Conservation (phyloP, 2,329 filamentous ascomycete genomes). For the Aspergillus glaucus region DNA sequence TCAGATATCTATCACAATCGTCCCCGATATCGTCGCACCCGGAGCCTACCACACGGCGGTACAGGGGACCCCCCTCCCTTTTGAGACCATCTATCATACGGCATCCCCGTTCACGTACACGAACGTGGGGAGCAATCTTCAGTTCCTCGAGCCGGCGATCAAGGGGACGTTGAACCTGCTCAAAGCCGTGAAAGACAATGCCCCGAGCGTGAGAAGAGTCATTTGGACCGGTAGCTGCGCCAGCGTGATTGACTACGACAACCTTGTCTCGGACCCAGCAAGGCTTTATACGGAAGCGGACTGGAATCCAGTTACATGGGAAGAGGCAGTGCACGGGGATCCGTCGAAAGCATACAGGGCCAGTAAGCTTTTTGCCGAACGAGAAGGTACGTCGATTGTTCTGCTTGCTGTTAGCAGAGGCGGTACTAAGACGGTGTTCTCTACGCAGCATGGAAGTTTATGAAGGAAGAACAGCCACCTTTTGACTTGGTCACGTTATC, state of each 20-base stretch:
- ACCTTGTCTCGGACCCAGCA: constrained; percentile 4
- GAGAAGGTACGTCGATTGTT: background rate
- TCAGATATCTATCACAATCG: background rate
- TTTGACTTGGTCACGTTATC: background rate
- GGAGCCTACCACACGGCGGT: constrained; percentile 2
- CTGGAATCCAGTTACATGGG: background rate
- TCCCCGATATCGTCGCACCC: constrained; percentile 3
- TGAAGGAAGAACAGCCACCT: background rate
- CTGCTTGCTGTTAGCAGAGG: background rate
- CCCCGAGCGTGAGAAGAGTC: constrained; percentile 6
- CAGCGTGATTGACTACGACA: constrained; percentile 7
- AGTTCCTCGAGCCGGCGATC: constrained; percentile 4
- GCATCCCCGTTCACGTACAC: constrained; percentile 4
- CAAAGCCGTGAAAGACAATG: constrained; percentile 6
- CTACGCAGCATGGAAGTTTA: background rate
- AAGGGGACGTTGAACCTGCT: constrained; percentile 3
- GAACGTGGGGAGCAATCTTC: constrained; percentile 1
- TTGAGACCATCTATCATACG: constrained; percentile 4
- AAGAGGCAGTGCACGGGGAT: constrained; percentile 1
- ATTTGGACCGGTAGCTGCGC: constrained; percentile 9
- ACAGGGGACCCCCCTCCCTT: background rate
- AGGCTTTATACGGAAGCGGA: constrained; percentile 3
- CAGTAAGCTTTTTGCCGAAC: background rate
- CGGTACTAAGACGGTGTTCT: background rate
- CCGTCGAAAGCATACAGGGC: constrained; percentile 1